These are phyloP conservation scores for Licmophora abbreviata DNA, from an alignment of 108 stramenopile genomes.

Conservation along the genomic window DNA sequence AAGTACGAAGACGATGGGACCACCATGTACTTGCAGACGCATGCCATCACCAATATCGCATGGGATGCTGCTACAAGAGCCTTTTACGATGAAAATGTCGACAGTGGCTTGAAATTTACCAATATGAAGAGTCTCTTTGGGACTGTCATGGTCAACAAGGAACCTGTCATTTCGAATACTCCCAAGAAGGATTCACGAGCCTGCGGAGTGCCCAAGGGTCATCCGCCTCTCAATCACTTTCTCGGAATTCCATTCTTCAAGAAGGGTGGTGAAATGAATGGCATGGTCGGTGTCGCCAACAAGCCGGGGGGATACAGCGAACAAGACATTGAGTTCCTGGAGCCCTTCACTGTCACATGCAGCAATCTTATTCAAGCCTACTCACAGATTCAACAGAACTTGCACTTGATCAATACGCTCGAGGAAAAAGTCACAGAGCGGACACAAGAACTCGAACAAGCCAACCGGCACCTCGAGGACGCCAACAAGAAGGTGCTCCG, in stretches of 20 bases:
- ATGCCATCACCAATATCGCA: slow-evolving; percentile 23
- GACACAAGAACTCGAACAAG: slow-evolving; percentile 7
- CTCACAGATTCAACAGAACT: too few relatives aligned
- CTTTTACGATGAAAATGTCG: slow-evolving; percentile 14
- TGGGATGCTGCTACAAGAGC: slow-evolving; percentile 14
- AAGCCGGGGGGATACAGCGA: slow-evolving; percentile 15
- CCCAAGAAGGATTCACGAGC: slow-evolving; percentile 1
- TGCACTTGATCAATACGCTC: too few relatives aligned
- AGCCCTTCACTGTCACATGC: slow-evolving; percentile 21
- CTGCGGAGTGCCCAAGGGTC: slow-evolving; percentile 13
- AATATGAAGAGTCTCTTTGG: slow-evolving; percentile 19
- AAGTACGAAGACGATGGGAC: slow-evolving; percentile 17
- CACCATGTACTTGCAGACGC: slow-evolving; percentile 15
- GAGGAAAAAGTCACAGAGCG: background rate
- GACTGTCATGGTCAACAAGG: slow-evolving; percentile 10
- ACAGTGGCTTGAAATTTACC: slow-evolving; percentile 13
- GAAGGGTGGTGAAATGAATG: slow-evolving; percentile 10
- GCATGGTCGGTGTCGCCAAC: slow-evolving; percentile 23
- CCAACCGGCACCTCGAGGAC: slow-evolving; percentile 7
- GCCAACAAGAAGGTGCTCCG: slow-evolving; percentile 7
- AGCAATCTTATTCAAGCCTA: too few relatives aligned
- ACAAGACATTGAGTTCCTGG: slow-evolving; percentile 16
- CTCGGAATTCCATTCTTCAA: slow-evolving; percentile 22
- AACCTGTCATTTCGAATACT: slow-evolving; percentile 13
- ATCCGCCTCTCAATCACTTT: slow-evolving; percentile 18